Evolutionary conservation across 2,329 filamentous ascomycete genomes (phyloP).

Genomic region (Colletotrichum shisoi): DNA sequence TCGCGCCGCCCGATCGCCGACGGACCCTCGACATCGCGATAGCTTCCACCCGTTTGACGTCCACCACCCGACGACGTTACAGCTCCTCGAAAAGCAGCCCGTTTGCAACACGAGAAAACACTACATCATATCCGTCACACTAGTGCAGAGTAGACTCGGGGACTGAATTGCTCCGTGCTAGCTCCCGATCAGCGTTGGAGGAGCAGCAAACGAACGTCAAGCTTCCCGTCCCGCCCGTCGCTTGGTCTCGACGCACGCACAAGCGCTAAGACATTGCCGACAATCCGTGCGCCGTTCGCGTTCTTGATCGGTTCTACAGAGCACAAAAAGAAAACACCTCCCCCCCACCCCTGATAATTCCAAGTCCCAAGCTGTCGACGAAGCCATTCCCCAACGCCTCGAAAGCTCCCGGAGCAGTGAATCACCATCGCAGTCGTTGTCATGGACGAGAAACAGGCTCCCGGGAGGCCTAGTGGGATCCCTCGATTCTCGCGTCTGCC

Average conservation of each 20-base stretch:
- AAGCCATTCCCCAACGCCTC: neutral
- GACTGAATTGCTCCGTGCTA: constrained; percentile 11
- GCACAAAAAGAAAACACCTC: neutral
- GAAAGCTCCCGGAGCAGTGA: constrained; percentile 3
- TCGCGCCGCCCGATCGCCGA: constrained; percentile 10
- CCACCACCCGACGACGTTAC: neutral
- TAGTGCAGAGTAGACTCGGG: neutral
- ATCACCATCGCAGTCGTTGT: neutral
- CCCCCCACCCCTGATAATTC: neutral
- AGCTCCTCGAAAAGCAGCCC: neutral
- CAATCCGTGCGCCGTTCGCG: constrained; percentile 22
- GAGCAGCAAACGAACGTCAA: constrained; percentile 26
- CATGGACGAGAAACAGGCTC: constrained; percentile 39
- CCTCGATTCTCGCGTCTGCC: constrained; percentile 53
- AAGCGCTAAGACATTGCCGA: constrained; percentile 10
- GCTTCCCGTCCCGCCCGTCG: constrained; percentile 10
- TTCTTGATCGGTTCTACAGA: neutral
- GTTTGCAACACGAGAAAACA: constrained; percentile 18
- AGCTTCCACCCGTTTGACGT: constrained; percentile 2
- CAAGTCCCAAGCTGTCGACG: neutral
- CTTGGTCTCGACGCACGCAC: neutral
- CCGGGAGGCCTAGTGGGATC: constrained; percentile 44
- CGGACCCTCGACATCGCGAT: neutral
- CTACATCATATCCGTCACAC: neutral
- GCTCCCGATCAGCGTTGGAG: constrained; percentile 26